Evolutionary conservation across 2,329 filamentous ascomycete genomes (phyloP).

Genomic region (Aspergillus sp.): DNA sequence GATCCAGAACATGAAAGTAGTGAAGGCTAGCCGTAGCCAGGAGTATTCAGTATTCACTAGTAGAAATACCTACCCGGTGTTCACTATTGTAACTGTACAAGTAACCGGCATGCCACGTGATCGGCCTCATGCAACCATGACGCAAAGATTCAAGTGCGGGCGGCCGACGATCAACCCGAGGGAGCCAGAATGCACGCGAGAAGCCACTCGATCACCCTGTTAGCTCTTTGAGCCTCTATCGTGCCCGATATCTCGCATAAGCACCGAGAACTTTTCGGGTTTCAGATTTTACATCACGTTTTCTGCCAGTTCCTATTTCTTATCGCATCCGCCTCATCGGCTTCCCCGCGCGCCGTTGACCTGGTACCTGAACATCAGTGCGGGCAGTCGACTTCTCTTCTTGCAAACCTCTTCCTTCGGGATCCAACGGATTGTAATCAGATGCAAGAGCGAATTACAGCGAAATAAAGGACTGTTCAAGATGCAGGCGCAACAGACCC

Average conservation of each 20-base stretch:
- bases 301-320: not conserved
- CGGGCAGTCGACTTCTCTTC: constrained; percentile 1
- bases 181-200: constrained; percentile 1
- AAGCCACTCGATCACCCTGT: not conserved
- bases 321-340: not conserved
- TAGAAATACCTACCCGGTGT: not conserved
- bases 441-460: not conserved
- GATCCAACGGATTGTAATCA: not conserved
- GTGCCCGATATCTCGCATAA: not conserved
- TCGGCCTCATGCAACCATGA: constrained; percentile 9
- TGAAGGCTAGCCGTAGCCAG: not conserved
- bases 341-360: not conserved
- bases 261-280: not conserved
- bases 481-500: constrained; percentile 28
- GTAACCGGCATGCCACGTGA: not conserved
- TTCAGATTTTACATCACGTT: not conserved
- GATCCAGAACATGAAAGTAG: not conserved
- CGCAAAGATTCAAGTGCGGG: constrained; percentile 9
- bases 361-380: constrained; percentile 1
- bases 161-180: constrained; percentile 7
- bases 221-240: constrained; percentile 5
- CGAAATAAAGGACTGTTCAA: constrained; percentile 29
- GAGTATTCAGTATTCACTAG: not conserved
- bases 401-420: not conserved
- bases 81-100: too few relatives aligned